These are phyloP conservation scores for Fusarium sp. DNA, from an alignment of 2,329 filamentous ascomycete genomes.

Conservation along the genomic window DNA sequence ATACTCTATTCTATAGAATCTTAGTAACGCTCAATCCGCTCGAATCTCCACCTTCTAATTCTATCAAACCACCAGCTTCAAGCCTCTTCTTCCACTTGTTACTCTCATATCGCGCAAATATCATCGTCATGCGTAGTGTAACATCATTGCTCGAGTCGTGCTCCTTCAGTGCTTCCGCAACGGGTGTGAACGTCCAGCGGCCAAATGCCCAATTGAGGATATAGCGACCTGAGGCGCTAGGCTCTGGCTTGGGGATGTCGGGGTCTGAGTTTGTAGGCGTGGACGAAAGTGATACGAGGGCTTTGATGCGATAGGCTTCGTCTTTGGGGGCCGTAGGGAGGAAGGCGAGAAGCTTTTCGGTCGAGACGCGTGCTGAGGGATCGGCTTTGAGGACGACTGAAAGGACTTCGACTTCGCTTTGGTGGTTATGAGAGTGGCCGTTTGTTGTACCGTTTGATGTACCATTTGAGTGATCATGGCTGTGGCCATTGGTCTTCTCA, in stretches of 20 bases:
- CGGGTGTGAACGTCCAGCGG: constrained; percentile 87
- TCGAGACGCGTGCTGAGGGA: constrained; percentile 57
- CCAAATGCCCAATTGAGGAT: constrained; percentile 99
- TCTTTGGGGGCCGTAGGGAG: constrained; percentile 85
- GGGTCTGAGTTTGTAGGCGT: constrained; percentile 63
- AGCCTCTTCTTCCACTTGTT: constrained; percentile 82
- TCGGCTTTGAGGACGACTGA: constrained; percentile 75
- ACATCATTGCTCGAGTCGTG: constrained; percentile 66
- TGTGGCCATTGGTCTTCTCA: constrained; percentile 49
- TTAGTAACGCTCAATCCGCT: constrained; percentile 65
- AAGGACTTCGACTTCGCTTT: constrained; percentile 92
- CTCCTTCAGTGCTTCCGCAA: constrained; percentile 56
- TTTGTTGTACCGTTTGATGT: constrained; percentile 54
- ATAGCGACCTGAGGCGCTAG: constrained; percentile 65
- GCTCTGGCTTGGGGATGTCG: constrained; percentile 51
- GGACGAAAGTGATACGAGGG: constrained; percentile 62
- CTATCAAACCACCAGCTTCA: constrained; percentile 66
- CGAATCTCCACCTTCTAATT: constrained; percentile 57
- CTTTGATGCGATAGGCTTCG: constrained; percentile 96
- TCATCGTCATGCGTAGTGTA: constrained; percentile 77
- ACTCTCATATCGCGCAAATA: constrained; percentile 78
- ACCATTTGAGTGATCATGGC: constrained; percentile 47
- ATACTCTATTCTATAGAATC: constrained; percentile 53
- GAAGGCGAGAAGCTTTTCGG: constrained; percentile 73
- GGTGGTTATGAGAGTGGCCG: constrained; percentile 64